Base-by-base conservation (phyloP, 306 rosid genomes). In the Arachis hypogaea region DNA sequence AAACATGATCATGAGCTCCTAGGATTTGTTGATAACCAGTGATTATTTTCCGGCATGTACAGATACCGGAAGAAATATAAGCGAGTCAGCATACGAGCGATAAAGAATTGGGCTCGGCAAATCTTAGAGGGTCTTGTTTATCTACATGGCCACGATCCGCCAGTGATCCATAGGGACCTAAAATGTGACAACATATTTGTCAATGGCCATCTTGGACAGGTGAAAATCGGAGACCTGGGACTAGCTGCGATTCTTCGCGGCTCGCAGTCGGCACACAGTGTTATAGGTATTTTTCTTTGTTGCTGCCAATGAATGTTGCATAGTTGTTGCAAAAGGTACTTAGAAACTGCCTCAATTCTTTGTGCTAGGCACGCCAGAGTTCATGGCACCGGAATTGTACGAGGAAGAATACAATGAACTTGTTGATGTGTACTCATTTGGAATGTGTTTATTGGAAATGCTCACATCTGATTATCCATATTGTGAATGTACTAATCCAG, bases 151-250 rank as follows among this genome's bases (percentile, higher is more conserved):
- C 87, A 90, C 49, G 93, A 93, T 69, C 97, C 98, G 61, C 98
- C 97, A 1, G 94, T 93, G 49, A 90, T 93, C 56, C 98, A 93
- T 73, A 85, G 98, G 78, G 98, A 93, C 82, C 86, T 93, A 10
- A 93, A 93, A 84, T 93, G 98, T 63, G 97, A 93, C 65, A 93
- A 93, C 69, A 86, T 93, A 73, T 93, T 93, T 84, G 90, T 90
- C 59, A 93, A 93, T 78, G 98, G 98, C 52, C 98, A 93, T 85
- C 98, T 87, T 72, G 98, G 97, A 66, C 98, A 90, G 78, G 98
- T 93, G 66, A 93, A 93, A 85, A 93, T 93, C 73, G 98, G 98
- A 73, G 98, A 93, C 82, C 81, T 93, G 9, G 98, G 98, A 59
- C 87, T 93, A 41, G 98, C 98, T 49, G 88, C 96, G 14, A 87